Base-by-base conservation (phyloP, 768 basidiomycete species). In the Kwoniella dendrophila region DNA sequence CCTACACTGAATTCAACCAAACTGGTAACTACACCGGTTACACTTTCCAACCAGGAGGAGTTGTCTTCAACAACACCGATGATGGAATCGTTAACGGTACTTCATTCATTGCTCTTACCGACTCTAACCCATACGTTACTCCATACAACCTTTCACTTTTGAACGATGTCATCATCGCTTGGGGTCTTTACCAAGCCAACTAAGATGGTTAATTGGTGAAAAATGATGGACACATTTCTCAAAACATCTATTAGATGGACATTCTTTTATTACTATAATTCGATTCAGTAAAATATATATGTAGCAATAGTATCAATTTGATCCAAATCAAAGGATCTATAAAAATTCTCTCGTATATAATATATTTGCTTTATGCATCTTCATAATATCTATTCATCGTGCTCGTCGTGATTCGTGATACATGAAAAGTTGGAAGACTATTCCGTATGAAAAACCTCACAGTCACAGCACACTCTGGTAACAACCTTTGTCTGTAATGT, bases 61-160 rank as follows among this genome's bases (percentile, higher is more conserved):
- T 59, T n/a, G 81, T 87, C 22, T 86, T 81, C 71, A 56, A 65
- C 56, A 64, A 54, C 52, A 63, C 80, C 7, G 67, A 80, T 38
- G 70, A 77, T 49, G 78, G 82, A 2, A 76, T 84, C 48, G 73
- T 86, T 27, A 87, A 87, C 71, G 84, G 82, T 45, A 85, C 86
- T 0, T 80, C 83, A 80, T 87, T 86, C 73, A 72, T 87, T 27
- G 80, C 80, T 10, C 76, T 87, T 29, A 83, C 83, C 16, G 83
- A 84, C 69, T 66, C 70, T 18, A 80, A 86, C 66, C 72, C 82
- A 7, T 83, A 73, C 63, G 82, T 87, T 11, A 86, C 86, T 18
- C 85, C 86, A 1, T 85, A 83, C 78, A 87, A 87, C 75, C 64
- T 76, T 45, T 81, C 82, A 1, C 68, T 82, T 65, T 66, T 86